These are phyloP conservation scores for Turritis glabra DNA, from an alignment of 345 rosid species.

Conservation along the genomic window DNA sequence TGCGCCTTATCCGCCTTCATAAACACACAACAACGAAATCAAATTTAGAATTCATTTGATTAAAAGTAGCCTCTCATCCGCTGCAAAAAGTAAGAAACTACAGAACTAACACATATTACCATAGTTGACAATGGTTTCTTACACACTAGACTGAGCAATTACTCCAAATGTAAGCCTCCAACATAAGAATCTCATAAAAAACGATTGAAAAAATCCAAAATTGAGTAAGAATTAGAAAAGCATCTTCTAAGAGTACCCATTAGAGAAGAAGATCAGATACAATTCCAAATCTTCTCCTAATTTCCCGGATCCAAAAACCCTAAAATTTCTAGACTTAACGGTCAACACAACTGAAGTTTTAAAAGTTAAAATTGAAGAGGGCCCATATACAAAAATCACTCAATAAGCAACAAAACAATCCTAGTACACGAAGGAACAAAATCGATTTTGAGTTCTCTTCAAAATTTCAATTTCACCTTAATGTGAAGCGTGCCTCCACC, in stretches of 20 bases:
- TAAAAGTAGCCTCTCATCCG: background rate
- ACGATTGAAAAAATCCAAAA: background rate
- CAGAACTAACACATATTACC: conserved; percentile 3
- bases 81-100: background rate
- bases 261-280: background rate
- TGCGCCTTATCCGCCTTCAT: conserved; percentile 77
- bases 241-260: background rate
- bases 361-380: conserved; percentile 28
- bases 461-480: conserved; percentile 19
- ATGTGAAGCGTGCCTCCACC: conserved; percentile 95
- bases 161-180: background rate
- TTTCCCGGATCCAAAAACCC: conserved; percentile 10
- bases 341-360: background rate
- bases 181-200: background rate
- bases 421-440: background rate
- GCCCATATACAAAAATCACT: conserved; percentile 1
- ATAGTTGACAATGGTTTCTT: background rate
- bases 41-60: background rate
- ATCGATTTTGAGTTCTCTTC: background rate
- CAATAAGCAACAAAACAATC: background rate
- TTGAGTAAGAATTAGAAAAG: too few relatives aligned
- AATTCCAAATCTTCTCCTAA: background rate
- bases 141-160: background rate
- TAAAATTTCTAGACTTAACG: background rate
- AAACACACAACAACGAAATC: conserved; percentile 25